phyloP scores from a whole-genome alignment of 2,329 filamentous ascomycete genomes.

The Colletotrichum lentis region DNA sequence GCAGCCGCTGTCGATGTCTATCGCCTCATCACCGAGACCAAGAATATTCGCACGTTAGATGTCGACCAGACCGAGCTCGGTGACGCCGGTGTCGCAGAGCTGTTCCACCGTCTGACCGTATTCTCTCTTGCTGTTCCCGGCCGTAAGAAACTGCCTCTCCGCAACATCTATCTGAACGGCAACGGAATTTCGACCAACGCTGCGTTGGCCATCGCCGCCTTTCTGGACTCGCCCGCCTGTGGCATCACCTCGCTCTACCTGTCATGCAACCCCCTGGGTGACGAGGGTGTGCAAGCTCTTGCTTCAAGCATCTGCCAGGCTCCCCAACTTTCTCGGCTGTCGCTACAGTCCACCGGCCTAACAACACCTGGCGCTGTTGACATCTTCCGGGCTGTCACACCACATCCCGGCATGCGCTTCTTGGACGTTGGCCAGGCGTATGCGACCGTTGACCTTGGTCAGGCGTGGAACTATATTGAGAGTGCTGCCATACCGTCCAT shows the following conservation, averaged over 20 bases:
- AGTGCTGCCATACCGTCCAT: constrained; percentile 49
- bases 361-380: constrained; percentile 50
- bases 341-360: constrained; percentile 55
- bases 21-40: constrained; percentile 53
- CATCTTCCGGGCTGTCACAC: constrained; percentile 49
- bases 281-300: constrained; percentile 45
- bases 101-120: constrained; percentile 52
- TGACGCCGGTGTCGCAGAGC: constrained; percentile 53
- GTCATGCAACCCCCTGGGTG: constrained; percentile 50
- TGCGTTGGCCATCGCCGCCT: constrained; percentile 45
- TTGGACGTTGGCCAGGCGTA: constrained; percentile 58
- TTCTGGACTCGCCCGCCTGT: constrained; percentile 47
- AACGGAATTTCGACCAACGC: constrained; percentile 47
- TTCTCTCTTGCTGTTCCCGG: constrained; percentile 43
- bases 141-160: constrained; percentile 44
- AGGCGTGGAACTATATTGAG: constrained; percentile 58
- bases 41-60: constrained; percentile 58
- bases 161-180: constrained; percentile 50
- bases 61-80: constrained; percentile 63
- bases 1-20: constrained; percentile 52
- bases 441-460: constrained; percentile 55
- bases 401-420: constrained; percentile 48
- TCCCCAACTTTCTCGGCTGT: constrained; percentile 48
- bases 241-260: constrained; percentile 49
- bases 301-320: constrained; percentile 46